Evolutionary conservation across 345 rosid genomes (phyloP).

Genomic region (Laguncularia racemosa): DNA sequence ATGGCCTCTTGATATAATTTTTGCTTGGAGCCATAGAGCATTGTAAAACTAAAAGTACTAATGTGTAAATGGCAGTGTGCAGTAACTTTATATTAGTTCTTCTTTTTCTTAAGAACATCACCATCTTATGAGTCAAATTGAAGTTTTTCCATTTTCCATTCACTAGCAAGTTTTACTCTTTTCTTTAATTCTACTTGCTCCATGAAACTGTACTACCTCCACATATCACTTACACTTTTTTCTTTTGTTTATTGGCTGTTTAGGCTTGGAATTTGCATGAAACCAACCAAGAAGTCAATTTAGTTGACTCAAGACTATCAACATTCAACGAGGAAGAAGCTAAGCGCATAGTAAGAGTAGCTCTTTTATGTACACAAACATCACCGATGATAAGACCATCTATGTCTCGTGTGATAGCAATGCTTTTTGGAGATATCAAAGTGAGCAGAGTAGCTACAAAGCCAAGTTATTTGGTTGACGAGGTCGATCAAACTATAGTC

Average conservation of each 20-base stretch:
- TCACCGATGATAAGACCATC: constrained; percentile 43
- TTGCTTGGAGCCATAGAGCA: too few relatives aligned
- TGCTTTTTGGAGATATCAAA: constrained; percentile 62
- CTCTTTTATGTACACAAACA: constrained; percentile 58
- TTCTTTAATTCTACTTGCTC: too few relatives aligned
- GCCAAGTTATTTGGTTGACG: constrained; percentile 54
- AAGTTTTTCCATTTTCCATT: too few relatives aligned
- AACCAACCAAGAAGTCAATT: constrained; percentile 20
- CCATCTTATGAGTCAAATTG: too few relatives aligned
- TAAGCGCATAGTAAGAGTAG: constrained; percentile 39
- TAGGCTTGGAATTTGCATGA: constrained; percentile 64
- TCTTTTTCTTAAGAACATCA: constrained; percentile 12
- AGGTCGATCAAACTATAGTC: constrained; percentile 35
- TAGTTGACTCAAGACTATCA: too few relatives aligned
- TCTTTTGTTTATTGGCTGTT: background rate
- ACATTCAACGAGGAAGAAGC: constrained; percentile 37
- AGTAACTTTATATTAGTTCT: constrained; percentile 20
- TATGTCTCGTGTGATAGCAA: constrained; percentile 58
- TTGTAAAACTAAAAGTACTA: too few relatives aligned
- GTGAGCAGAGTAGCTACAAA: constrained; percentile 27
- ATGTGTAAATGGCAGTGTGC: too few relatives aligned
- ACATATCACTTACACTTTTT: too few relatives aligned
- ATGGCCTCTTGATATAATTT: too few relatives aligned
- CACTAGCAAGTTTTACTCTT: too few relatives aligned
- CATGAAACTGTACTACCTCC: too few relatives aligned